Conservation (phyloP, 176 grass and related monocot genomes). For the Carex parvula region DNA sequence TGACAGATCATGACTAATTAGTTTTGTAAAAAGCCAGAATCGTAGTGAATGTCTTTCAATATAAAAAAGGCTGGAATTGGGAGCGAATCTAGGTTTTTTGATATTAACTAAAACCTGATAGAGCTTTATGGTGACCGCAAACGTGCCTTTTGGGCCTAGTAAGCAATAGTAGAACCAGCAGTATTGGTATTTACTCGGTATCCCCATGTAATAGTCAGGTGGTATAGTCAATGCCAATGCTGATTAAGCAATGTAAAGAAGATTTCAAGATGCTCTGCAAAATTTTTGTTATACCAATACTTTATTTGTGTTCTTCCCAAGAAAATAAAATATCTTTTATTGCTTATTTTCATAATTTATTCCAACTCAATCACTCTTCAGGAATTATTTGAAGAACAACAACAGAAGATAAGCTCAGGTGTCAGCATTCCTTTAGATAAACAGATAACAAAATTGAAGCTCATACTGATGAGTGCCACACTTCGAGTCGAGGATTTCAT, state of each 20-base stretch:
- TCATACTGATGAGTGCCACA: slow-evolving; percentile 97
- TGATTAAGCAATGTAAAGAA: background rate
- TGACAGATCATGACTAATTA: background rate
- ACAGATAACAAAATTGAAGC: slow-evolving; percentile 66
- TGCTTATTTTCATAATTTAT: background rate
- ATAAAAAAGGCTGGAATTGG: background rate
- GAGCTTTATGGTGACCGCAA: background rate
- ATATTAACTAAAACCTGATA: background rate
- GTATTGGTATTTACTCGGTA: background rate
- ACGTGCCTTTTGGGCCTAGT: background rate
- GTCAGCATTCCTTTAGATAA: slow-evolving; percentile 43
- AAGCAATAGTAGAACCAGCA: background rate
- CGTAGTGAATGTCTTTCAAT: background rate
- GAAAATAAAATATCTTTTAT: background rate
- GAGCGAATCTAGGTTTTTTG: background rate
- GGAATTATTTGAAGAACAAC: slow-evolving; percentile 59
- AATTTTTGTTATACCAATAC: background rate
- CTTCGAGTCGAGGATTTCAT: slow-evolving; percentile 82
- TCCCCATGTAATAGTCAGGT: background rate
- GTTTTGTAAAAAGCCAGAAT: background rate
- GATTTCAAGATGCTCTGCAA: background rate
- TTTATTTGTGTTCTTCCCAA: background rate
- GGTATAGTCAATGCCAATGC: background rate
- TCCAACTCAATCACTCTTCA: slow-evolving; percentile 24
- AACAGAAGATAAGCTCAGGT: slow-evolving; percentile 51